These are phyloP conservation scores for Cutaneotrichosporon mucoides DNA, from an alignment of 1,284 basidiomycete genomes.

Conservation along the genomic window DNA sequence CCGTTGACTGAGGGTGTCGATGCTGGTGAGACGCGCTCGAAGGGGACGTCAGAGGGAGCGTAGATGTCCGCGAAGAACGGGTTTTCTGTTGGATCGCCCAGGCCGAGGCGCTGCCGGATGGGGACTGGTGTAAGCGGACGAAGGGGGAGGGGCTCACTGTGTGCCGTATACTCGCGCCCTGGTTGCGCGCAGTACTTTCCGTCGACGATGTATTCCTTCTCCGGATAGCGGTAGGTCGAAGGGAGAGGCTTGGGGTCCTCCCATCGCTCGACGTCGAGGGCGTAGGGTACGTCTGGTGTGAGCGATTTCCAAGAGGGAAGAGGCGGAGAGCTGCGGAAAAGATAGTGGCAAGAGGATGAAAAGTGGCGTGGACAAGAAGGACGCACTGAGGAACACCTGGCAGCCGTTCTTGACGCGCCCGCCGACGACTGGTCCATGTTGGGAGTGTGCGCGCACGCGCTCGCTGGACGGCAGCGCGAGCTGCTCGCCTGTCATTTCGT, in stretches of 20 bases:
- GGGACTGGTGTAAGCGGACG: slow-evolving; percentile 10
- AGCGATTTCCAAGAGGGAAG: not conserved
- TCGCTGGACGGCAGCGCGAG: slow-evolving; percentile 26
- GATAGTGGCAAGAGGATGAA: too few species aligned
- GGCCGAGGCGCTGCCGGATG: slow-evolving; percentile 48
- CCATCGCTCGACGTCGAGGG: slow-evolving; percentile 60
- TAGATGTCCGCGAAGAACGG: slow-evolving; percentile 72
- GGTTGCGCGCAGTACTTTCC: slow-evolving; percentile 49
- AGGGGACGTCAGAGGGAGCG: slow-evolving; percentile 53
- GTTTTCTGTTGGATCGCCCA: slow-evolving; percentile 64
- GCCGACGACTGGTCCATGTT: slow-evolving; percentile 27
- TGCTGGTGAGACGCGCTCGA: not conserved
- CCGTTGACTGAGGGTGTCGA: too few species aligned
- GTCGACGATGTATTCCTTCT: slow-evolving; percentile 61
- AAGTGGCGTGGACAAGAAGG: too few species aligned
- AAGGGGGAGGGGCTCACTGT: slow-evolving; percentile 50
- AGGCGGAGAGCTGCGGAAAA: too few species aligned
- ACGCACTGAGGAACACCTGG: slow-evolving; percentile 39
- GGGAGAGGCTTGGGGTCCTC: slow-evolving; percentile 61
- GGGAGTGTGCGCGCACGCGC: slow-evolving; percentile 22
- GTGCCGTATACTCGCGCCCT: slow-evolving; percentile 20
- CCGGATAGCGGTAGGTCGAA: slow-evolving; percentile 55
- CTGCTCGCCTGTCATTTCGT: slow-evolving; percentile 32
- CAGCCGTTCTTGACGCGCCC: slow-evolving; percentile 31
- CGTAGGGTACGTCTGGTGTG: slow-evolving; percentile 65